These are phyloP conservation scores for Globisporangium apiculatum DNA, from an alignment of 352 stramenopile species.

Conservation along the genomic window DNA sequence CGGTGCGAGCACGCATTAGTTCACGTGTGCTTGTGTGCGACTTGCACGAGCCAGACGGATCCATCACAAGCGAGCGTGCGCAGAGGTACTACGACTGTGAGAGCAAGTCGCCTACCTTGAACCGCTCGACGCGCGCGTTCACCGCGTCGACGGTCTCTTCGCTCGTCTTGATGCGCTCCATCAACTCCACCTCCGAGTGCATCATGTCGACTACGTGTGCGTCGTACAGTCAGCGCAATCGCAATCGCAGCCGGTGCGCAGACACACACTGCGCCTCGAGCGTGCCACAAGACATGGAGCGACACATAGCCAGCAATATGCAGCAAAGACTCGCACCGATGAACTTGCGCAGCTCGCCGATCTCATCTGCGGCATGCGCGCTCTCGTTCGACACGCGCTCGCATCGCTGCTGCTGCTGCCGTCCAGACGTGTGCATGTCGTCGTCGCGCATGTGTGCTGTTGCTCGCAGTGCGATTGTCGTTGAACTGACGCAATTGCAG, in stretches of 20 bases:
- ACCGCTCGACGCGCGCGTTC: constrained; percentile 38
- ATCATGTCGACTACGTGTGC: constrained; percentile 60
- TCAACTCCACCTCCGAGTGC: constrained; percentile 62
- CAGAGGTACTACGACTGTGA: too few relatives aligned
- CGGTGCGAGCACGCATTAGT: not conserved
- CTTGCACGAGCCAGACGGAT: not conserved
- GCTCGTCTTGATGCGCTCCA: constrained; percentile 61
- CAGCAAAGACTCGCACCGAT: constrained; percentile 28
- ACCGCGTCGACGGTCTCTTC: constrained; percentile 40
- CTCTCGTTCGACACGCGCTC: not conserved
- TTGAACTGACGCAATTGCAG: not conserved
- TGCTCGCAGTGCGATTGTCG: not conserved
- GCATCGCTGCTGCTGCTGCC: not conserved
- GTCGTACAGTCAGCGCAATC: not conserved
- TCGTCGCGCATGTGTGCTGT: not conserved
- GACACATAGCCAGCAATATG: not conserved
- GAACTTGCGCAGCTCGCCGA: constrained; percentile 56
- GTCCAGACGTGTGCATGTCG: too few relatives aligned
- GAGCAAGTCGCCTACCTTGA: constrained; percentile 28
- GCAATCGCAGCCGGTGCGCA: too few relatives aligned
- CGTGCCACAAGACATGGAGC: not conserved
- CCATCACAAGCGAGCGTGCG: too few relatives aligned
- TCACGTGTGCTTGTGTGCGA: not conserved
- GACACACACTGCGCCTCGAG: not conserved
- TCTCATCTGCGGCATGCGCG: constrained; percentile 26